Evolutionary conservation across 2,329 filamentous ascomycete genomes (phyloP).

Genomic region (Pyricularia pennisetigena): DNA sequence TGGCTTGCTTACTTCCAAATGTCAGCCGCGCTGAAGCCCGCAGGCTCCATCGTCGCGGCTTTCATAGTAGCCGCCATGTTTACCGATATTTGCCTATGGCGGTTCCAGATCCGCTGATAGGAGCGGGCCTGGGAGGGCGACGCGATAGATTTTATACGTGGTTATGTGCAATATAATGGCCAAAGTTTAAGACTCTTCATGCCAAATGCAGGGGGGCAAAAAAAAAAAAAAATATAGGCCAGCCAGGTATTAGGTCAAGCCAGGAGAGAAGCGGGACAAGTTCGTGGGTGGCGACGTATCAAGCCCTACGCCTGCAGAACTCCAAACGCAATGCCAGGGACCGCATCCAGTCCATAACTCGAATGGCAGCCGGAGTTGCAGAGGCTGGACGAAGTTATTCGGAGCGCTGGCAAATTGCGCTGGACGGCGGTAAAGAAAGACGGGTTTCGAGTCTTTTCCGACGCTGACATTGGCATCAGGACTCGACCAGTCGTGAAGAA

Average conservation of each 20-base stretch:
- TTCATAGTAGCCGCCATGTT: background rate
- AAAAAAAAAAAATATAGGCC: background rate
- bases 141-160: background rate
- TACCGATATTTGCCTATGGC: background rate
- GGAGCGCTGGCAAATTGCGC: background rate
- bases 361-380: background rate
- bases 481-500: background rate
- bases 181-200: background rate
- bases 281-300: conserved; percentile 1
- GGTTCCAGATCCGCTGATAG: background rate
- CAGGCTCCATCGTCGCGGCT: background rate
- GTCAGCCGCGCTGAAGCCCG: background rate
- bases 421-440: background rate
- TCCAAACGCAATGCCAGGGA: conserved; percentile 2
- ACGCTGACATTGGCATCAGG: conserved; percentile 3
- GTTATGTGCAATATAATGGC: background rate
- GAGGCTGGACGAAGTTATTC: background rate
- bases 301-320: conserved; percentile 4
- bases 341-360: conserved; percentile 5
- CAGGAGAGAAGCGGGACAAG: background rate
- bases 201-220: background rate
- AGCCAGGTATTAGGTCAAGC: background rate
- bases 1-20: conserved; percentile 1
- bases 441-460: conserved; percentile 1
- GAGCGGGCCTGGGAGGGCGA: background rate